Base-by-base conservation (phyloP, 2,329 filamentous ascomycete genomes). In the Diaporthe helianthi region DNA sequence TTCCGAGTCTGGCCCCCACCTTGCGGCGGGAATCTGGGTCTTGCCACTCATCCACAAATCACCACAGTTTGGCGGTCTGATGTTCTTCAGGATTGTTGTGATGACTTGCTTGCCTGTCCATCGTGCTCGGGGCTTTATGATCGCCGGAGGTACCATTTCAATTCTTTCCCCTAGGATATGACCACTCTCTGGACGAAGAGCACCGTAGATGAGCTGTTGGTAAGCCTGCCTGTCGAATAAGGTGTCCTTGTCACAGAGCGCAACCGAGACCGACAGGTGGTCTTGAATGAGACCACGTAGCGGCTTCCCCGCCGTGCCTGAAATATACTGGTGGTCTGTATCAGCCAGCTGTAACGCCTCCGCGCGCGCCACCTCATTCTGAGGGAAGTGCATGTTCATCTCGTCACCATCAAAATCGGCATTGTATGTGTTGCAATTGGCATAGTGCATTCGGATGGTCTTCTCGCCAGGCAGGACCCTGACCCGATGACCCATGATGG, bases 311-410 rank as follows among this genome's bases (percentile, higher is more conserved):
- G 93, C 93, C 3, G 96, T 99, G 24, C 92, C 93, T 41, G 94
- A 97, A 44, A 99, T 87, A 78, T 99, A 99, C 76, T 99, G 96
- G 77, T 98, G 94, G 78, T 99, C 95, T 3, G 96, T 98, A 78
- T 98, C 95, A 46, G 96, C 96, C 75, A 99, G 91, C 74, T 94
- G 93, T 74, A 97, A 87, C 2, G 96, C 96, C 82, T 99, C 96
- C 2, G 95, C 93, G 74, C 96, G 88, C 19, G 96, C 96, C 73
- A 98, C 86, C 78, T 98, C 97, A 74, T 97, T 98, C 76, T 99
- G 96, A 1, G 96, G 96, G 77, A 99, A 98, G 81, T 99, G 96
- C 94, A 99, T 97, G 80, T 99, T 99, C 96, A 99, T 99, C 80
- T 99, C 96, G 78, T 99, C 96, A 79, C 96, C 96, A 77, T 99